These are phyloP conservation scores for Cyberlindnera galapagoensis DNA, from an alignment of 805 yeast genomes.

Conservation along the genomic window DNA sequence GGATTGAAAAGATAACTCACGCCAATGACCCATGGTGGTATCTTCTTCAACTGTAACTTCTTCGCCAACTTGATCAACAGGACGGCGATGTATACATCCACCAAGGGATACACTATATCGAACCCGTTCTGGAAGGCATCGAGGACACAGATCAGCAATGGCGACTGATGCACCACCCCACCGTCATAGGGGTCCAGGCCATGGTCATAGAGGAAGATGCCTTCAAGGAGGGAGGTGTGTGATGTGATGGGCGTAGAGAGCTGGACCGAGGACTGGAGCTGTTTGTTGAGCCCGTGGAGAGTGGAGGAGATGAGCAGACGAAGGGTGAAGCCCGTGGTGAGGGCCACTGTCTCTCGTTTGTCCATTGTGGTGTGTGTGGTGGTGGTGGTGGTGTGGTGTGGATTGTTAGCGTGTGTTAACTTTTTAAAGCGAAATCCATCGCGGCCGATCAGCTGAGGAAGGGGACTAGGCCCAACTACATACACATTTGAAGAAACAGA, in stretches of 20 bases:
- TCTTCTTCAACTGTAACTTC: constrained; percentile 10
- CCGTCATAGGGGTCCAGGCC: constrained; percentile 70
- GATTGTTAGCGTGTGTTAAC: constrained; percentile 38
- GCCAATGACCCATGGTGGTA: constrained; percentile 42
- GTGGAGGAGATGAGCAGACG: constrained; percentile 13
- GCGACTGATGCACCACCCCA: constrained; percentile 83
- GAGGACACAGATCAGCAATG: constrained; percentile 54
- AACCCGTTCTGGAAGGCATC: constrained; percentile 23
- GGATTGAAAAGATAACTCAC: constrained; percentile 78
- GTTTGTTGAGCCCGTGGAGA: constrained; percentile 14
- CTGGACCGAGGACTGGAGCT: constrained; percentile 38
- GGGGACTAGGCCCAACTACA: too few relatives aligned
- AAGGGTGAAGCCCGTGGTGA: constrained; percentile 12
- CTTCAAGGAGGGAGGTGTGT: constrained; percentile 57
- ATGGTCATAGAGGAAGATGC: constrained; percentile 52
- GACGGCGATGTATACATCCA: constrained; percentile 55
- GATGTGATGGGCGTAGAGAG: constrained; percentile 72
- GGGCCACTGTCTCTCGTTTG: constrained; percentile 7
- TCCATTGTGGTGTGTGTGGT: constrained; percentile 11
- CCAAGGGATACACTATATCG: constrained; percentile 41
- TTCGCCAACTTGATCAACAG: constrained; percentile 47
- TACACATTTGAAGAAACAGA: too few relatives aligned
- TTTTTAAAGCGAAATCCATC: constrained; percentile 40
- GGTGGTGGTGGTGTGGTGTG: constrained; percentile 9
- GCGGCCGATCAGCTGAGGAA: too few relatives aligned